phyloP scores from a whole-genome alignment of 495 filamentous ascomycete genomes.

The Penicillium antarcticum region DNA sequence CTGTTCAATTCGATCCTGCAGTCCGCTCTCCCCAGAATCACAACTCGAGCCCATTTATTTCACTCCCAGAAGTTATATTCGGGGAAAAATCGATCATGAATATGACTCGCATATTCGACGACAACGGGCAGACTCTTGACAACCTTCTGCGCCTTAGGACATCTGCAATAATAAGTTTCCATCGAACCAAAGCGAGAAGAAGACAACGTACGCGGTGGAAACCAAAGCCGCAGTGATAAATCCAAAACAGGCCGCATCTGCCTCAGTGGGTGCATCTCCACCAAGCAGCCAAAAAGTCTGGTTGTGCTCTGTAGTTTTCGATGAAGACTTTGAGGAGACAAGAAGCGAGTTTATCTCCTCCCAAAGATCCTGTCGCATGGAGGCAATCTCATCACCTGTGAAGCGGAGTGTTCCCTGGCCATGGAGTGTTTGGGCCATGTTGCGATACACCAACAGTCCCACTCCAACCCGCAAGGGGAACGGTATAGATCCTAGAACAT shows the following conservation, averaged over 20 bases:
- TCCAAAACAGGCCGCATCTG: conserved; percentile 54
- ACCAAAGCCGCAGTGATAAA: conserved; percentile 51
- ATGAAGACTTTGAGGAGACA: conserved; percentile 24
- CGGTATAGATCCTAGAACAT: conserved; percentile 44
- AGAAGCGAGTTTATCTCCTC: conserved; percentile 6
- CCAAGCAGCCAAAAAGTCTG: conserved; percentile 57
- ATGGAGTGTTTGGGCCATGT: conserved; percentile 34
- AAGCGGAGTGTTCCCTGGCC: conserved; percentile 56
- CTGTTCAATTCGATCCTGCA: too few relatives aligned
- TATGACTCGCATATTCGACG: conserved; percentile 53
- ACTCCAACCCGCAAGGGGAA: conserved; percentile 52
- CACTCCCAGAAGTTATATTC: conserved; percentile 48
- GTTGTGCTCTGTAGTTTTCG: conserved; percentile 16
- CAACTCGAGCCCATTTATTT: too few relatives aligned
- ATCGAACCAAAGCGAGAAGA: not conserved
- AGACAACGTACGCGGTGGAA: conserved; percentile 49
- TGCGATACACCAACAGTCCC: conserved; percentile 50
- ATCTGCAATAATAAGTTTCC: conserved; percentile 23
- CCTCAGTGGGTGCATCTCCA: conserved; percentile 51
- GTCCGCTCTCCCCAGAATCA: too few relatives aligned
- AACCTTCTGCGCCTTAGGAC: conserved; percentile 40
- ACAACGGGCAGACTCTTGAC: conserved; percentile 46
- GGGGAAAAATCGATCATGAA: conserved; percentile 56
- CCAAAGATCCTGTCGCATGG: conserved; percentile 51
- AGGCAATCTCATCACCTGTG: conserved; percentile 43